A percentile compares a stretch with the other conserved stretches of the same genome.
Evolutionary conservation across 352 stramenopile genomes (phyloP).

Genomic region (Blastocystis sp.): DNA sequence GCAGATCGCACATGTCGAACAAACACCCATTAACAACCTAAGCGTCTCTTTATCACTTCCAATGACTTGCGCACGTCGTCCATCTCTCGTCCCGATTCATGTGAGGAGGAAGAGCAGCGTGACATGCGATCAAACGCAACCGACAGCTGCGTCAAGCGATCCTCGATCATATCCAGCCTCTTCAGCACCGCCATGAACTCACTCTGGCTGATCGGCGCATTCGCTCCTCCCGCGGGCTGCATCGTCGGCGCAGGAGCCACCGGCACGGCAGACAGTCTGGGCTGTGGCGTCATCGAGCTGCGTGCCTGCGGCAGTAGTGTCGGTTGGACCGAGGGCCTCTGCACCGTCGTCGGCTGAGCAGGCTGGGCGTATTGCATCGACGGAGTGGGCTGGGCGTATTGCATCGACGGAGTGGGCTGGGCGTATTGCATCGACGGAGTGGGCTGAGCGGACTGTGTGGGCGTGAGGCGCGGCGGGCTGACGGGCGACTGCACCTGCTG

Average conservation of each 20-base stretch:
- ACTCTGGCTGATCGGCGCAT: not conserved
- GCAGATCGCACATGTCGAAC: not conserved
- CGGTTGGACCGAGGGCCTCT: too few species aligned
- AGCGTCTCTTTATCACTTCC: constrained; percentile 20
- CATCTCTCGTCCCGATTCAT: not conserved
- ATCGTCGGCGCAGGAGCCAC: not conserved
- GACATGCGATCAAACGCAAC: not conserved
- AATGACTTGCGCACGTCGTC: constrained; percentile 28
- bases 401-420: not conserved
- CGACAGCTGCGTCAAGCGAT: constrained; percentile 15
- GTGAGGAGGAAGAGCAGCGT: not conserved
- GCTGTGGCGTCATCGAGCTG: not conserved
- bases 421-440: not conserved
- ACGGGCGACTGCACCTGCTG: too few species aligned
- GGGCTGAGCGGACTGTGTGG: too few species aligned
- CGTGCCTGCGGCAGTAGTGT: not conserved
- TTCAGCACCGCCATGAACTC: not conserved
- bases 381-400: too few species aligned
- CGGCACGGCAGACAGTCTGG: not conserved
- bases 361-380: too few species aligned
- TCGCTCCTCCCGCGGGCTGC: not conserved
- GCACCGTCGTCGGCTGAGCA: not conserved
- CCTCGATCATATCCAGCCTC: constrained; percentile 28
- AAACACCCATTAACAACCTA: constrained; percentile 46
- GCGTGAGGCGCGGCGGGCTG: too few species aligned